A percentile compares a stretch with the other conserved stretches of the same genome.
phyloP scores from a whole-genome alignment of 1,284 basidiomycete genomes.

The Microbotryum saponariae region DNA sequence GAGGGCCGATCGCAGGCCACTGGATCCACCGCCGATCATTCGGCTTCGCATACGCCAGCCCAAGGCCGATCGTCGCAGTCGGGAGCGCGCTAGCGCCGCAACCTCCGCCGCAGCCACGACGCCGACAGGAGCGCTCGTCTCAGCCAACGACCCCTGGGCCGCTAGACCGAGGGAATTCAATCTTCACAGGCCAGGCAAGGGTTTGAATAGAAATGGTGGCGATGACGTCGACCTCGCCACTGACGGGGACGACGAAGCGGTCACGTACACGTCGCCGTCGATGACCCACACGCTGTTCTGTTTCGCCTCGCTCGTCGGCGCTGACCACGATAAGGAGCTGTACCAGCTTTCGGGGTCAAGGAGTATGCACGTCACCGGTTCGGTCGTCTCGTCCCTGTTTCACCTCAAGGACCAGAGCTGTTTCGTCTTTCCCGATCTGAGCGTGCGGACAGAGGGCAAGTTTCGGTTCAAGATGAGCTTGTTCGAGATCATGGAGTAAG shows the following conservation, averaged over 20 bases:
- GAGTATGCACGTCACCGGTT: slow-evolving; percentile 73
- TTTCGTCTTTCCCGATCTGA: slow-evolving; percentile 43
- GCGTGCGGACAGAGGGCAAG: slow-evolving; percentile 68
- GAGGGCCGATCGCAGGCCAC: slow-evolving; percentile 65
- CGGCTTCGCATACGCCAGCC: slow-evolving; percentile 72
- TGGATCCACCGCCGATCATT: slow-evolving; percentile 94
- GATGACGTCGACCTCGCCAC: slow-evolving; percentile 25
- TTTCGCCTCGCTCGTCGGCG: slow-evolving; percentile 62
- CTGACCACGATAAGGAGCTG: slow-evolving; percentile 63
- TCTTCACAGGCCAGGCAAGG: too few species aligned
- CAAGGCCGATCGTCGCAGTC: slow-evolving; percentile 20
- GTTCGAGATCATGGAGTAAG: slow-evolving; percentile 87
- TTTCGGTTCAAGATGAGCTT: slow-evolving; percentile 80
- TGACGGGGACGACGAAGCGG: slow-evolving; percentile 6
- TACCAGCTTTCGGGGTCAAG: slow-evolving; percentile 91
- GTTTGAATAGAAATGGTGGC: not conserved
- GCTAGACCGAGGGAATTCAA: too few species aligned
- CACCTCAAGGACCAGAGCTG: slow-evolving; percentile 85
- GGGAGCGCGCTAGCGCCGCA: slow-evolving; percentile 4
- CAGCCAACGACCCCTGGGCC: too few species aligned
- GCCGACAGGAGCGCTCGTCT: too few species aligned
- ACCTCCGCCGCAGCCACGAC: slow-evolving; percentile 21
- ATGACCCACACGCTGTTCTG: slow-evolving; percentile 79
- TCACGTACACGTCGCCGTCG: slow-evolving; percentile 18
- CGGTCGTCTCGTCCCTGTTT: slow-evolving; percentile 85